Evolutionary conservation across 164 flowering plant genomes (phyloP).

Genomic region (Echeveria elegans): DNA sequence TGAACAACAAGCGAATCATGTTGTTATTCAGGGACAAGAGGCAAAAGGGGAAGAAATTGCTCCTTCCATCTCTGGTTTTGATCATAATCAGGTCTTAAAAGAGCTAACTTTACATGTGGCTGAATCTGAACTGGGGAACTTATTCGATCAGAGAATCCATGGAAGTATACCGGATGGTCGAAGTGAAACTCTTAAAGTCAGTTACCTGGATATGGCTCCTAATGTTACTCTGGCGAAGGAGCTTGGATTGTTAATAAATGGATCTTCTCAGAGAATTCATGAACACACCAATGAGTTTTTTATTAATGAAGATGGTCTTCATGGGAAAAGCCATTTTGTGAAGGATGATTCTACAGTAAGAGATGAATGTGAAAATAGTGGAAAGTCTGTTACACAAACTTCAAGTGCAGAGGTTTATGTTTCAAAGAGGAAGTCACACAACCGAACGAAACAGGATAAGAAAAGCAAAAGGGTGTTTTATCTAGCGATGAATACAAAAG

Average conservation of each 20-base stretch:
- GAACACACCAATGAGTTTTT: constrained; percentile 47
- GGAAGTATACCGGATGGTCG: constrained; percentile 13
- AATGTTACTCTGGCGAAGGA: constrained; percentile 55
- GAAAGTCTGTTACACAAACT: constrained; percentile 6
- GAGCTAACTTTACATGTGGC: constrained; percentile 14
- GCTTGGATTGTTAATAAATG: constrained; percentile 52
- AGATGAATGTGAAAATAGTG: constrained; percentile 23
- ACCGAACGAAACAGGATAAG: constrained; percentile 10
- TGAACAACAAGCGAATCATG: constrained; percentile 15
- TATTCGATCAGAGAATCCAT: constrained; percentile 17
- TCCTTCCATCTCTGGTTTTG: constrained; percentile 14
- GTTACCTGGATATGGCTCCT: constrained; percentile 47
- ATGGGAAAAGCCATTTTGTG: constrained; percentile 21
- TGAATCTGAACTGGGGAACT: constrained; percentile 17
- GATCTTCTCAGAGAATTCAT: constrained; percentile 69
- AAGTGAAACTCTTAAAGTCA: constrained; percentile 4
- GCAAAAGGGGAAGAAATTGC: constrained; percentile 15
- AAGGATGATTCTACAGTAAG: constrained; percentile 13
- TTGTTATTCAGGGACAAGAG: constrained; percentile 13
- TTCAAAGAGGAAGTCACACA: constrained; percentile 7
- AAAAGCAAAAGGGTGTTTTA: constrained; percentile 1
- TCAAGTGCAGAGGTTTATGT: constrained; percentile 13
- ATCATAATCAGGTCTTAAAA: constrained; percentile 12
- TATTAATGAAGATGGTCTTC: constrained; percentile 27
- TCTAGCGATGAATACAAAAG: neutral